Evolutionary conservation across 1,139 yeast genomes (phyloP).

Genomic region (Saccharomyces hybrid): DNA sequence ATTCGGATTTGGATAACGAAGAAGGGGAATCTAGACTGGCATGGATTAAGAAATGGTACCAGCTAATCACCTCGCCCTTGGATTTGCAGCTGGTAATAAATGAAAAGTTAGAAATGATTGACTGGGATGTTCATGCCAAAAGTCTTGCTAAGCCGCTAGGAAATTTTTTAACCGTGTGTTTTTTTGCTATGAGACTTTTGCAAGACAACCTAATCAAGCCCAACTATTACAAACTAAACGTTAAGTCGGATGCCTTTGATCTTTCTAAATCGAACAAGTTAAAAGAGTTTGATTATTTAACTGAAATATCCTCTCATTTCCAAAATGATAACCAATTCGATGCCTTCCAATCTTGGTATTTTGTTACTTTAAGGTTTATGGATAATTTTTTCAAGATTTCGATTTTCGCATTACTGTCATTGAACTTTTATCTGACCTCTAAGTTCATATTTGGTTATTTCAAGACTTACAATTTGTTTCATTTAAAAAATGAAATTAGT

Average conservation of each 20-base stretch:
- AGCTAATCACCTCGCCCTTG: conserved; percentile 37
- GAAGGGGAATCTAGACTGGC: conserved; percentile 7
- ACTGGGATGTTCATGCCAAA: conserved; percentile 56
- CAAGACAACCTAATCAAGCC: conserved; percentile 31
- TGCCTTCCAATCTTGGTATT: conserved; percentile 7
- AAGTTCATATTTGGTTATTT: conserved; percentile 17
- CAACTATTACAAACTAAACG: conserved; percentile 22
- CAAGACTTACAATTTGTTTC: conserved; percentile 22
- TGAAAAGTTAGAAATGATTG: conserved; percentile 48
- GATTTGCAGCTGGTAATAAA: conserved; percentile 48
- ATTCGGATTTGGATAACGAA: conserved; percentile 10
- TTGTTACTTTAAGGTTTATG: conserved; percentile 11
- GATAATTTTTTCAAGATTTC: conserved; percentile 11
- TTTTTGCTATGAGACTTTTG: conserved; percentile 29
- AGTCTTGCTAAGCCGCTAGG: conserved; percentile 45
- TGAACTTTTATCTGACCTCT: conserved; percentile 14
- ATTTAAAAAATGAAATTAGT: conserved; percentile 10
- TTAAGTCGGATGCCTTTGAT: conserved; percentile 23
- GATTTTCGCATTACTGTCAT: conserved; percentile 10
- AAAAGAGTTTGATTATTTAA: conserved; percentile 26
- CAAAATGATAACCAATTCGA: conserved; percentile 5
- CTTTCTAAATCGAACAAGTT: conserved; percentile 25
- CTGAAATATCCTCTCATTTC: conserved; percentile 6
- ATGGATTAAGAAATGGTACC: conserved; percentile 5
- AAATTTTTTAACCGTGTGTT: conserved; percentile 31